Evolutionary conservation across 2,329 filamentous ascomycete genomes (phyloP), one percentile per base, ranked within the genome.

Genomic region (Incumbomyces lentus): DNA sequence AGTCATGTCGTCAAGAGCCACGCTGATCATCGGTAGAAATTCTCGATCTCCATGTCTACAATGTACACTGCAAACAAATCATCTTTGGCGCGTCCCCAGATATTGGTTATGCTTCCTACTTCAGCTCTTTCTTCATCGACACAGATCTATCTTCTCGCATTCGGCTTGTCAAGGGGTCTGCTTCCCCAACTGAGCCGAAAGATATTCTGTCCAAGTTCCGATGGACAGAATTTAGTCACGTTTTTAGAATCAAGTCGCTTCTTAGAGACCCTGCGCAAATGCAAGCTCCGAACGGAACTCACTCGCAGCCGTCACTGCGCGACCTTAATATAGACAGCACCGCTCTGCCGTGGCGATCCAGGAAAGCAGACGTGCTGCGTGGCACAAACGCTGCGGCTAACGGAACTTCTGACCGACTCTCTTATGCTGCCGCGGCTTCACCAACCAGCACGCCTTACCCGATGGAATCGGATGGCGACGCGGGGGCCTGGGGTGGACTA

Each of bases 231-330:
- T 73, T 80, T 52, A 60, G 66, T 4, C 60, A 65, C 30, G 55
- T 80, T 17, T 79, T 81, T 56, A 71, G 75, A 34, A 36, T 17
- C 19, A 17, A 35, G 10, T 30, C 18, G 7, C 18, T 44, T 7
- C 13, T 12, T 6, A 32, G 13, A n/a, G n/a, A 42, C 6, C 29
- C 10, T 6, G 6, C 32, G 12, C 22, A 12, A 42, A 8, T 32
- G 6, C 40, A 32, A 18, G 40, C 11, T 3, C 14, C 6, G 12
- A 26, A 18, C 12, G 32, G 14, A n/a, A 32, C 3, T 14, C 22
- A 12, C 17, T 11, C 40, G 16, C 40, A 33, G 16, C 11, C 5
- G 13, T 18, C 35, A 4, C 12, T 44, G 17, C 19, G 18, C 7
- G 30, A n/a, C 3, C n/a, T 12, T 2, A n/a, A 8, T 6, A n/a